Percentiles rank a stretch among this genome's conserved stretches.
phyloP scores from a whole-genome alignment of 768 basidiomycete genomes.

The Gautieria morchelliformis region DNA sequence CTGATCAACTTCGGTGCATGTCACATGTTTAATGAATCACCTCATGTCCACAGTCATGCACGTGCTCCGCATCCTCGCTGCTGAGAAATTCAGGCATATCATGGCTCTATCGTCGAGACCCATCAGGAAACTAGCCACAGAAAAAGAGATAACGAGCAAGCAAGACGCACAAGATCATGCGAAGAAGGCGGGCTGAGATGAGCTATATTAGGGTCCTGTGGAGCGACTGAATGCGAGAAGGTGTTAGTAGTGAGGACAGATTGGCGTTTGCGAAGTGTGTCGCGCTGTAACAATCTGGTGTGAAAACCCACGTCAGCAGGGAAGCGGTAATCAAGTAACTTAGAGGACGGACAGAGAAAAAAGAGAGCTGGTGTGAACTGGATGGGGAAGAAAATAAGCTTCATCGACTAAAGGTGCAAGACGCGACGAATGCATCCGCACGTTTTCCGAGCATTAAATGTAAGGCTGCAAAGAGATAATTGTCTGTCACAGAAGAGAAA shows the following conservation, averaged over 20 bases:
- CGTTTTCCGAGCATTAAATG: constrained; percentile 1
- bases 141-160: no score
- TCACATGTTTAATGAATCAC: no score
- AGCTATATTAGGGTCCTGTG: no score
- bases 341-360: neutral
- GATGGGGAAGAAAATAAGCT: neutral
- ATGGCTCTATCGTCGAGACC: no score
- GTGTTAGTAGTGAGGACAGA: neutral
- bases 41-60: no score
- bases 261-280: neutral
- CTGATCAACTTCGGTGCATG: no score
- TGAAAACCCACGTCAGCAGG: neutral
- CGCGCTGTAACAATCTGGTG: neutral
- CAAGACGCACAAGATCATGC: no score
- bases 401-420: neutral
- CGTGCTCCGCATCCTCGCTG: no score
- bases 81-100: no score
- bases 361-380: neutral
- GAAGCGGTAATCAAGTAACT: neutral
- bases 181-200: no score
- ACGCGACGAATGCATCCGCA: neutral
- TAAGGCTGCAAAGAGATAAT: neutral
- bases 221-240: neutral
- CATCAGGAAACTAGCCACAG: no score
- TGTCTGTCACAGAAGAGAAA: neutral